Evolutionary conservation across 495 filamentous ascomycete species (phyloP), one percentile per base, ranked within the genome.

Genomic region (Neurospora sp.): DNA sequence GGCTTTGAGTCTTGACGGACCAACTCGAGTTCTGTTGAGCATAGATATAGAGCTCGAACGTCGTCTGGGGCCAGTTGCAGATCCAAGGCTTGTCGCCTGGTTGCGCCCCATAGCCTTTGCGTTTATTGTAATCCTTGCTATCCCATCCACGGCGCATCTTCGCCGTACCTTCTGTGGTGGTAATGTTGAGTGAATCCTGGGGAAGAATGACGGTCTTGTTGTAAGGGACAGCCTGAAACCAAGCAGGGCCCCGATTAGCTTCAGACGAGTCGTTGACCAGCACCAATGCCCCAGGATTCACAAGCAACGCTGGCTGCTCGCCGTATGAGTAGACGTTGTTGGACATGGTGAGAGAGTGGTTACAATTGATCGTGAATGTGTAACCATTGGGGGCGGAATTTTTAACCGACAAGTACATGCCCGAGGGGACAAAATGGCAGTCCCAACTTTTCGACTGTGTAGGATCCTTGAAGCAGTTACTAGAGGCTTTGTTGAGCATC

Each of bases 21-120:
- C 72, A 78, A 73, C 82, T 85, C 69, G 83, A 82, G 74, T 86
- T 89, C 75, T 91, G 86, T 69, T 88, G 86, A 72, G 91, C 84
- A 79, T 94, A 98, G 73, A 98, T 89, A 79, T 94, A 96, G 20
- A 90, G 85, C 75, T 97, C 93, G 69, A 98, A 83, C 66, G 89
- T 85, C 0, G 94, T 97, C 6, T 88, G 85, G 74, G 95, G 94
- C 93, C 93, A 98, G 77, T 87, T 91, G 80, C 94, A 98, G 76
- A 93, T 90, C 94, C 94, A 98, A 2, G 93, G 91, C 70, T 86
- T 89, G 42, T 94, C 90, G 0, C 90, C 89, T 3, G 84, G 81
- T 70, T 86, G 76, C 4, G 89, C 88, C 14, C 6, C 54, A 46
- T 85, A 76, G 20, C 86, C 77, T 73, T 87, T 90, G 46, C 86